phyloP scores from a whole-genome alignment of 176 grass and related monocot genomes.

The Eragrostis nindensis region DNA sequence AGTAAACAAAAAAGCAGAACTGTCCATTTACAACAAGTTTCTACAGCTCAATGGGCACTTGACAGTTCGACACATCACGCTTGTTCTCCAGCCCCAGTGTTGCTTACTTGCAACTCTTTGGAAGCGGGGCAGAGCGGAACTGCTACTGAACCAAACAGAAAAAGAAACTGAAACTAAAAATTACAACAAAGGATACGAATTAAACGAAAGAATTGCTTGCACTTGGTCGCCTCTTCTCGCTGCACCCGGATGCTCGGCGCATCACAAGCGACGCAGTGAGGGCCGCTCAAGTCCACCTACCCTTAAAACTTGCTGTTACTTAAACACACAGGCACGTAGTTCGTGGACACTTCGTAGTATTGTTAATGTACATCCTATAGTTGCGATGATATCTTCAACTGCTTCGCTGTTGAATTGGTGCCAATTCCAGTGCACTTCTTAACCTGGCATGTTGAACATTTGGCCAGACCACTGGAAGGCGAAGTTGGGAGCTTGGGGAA shows the following conservation, averaged over 20 bases:
- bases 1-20: constrained; percentile 20
- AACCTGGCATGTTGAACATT: constrained; percentile 33
- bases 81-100: background rate
- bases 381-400: background rate
- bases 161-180: background rate
- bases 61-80: background rate
- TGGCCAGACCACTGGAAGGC: constrained; percentile 20
- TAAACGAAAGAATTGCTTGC: constrained; percentile 51
- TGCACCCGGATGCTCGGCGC: constrained; percentile 34
- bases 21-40: constrained; percentile 9
- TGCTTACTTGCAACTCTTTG: constrained; percentile 28
- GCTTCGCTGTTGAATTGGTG: background rate
- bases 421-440: background rate
- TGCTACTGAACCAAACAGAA: background rate
- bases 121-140: background rate
- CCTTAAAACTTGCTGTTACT: constrained; percentile 27
- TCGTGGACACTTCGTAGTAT: background rate
- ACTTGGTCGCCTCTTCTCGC: constrained; percentile 54
- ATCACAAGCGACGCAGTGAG: constrained; percentile 38
- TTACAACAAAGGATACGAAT: constrained; percentile 55
- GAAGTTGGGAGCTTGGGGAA: constrained; percentile 6
- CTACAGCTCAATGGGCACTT: background rate
- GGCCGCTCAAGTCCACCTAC: constrained; percentile 51
- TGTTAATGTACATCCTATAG: constrained; percentile 44
- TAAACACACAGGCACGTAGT: constrained; percentile 2